Percentiles rank a stretch among this genome's conserved stretches.
phyloP scores from a whole-genome alignment of 2,329 filamentous ascomycete genomes.

The Sordariomycetes sp. region DNA sequence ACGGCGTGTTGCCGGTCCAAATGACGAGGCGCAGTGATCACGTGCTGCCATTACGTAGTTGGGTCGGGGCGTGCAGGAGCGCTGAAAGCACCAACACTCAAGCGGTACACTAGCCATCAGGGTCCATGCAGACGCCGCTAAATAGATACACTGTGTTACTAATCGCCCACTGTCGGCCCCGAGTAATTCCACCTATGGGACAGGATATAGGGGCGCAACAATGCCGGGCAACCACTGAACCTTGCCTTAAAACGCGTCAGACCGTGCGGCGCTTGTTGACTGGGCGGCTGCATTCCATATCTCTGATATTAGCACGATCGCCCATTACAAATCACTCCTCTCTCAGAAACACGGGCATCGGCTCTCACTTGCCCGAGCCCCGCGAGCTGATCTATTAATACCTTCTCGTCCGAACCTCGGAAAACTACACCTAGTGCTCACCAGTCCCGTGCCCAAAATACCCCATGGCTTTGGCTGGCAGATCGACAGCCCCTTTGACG shows the following conservation, averaged over 20 bases:
- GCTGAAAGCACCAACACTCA: background rate
- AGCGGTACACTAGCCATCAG: background rate
- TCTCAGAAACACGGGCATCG: background rate
- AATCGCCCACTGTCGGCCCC: background rate
- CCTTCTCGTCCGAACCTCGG: background rate
- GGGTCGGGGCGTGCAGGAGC: background rate
- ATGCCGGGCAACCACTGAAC: background rate
- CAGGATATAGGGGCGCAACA: background rate
- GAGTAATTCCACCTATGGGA: background rate
- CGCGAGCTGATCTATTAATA: background rate
- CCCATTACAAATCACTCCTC: background rate
- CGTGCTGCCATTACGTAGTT: background rate
- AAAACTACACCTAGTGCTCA: background rate
- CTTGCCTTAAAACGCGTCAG: background rate
- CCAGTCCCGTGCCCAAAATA: background rate
- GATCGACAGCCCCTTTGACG: background rate
- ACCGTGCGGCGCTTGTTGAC: background rate
- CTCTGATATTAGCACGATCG: background rate
- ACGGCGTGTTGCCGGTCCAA: background rate
- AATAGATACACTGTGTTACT: background rate
- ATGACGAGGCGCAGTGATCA: background rate
- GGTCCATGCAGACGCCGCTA: background rate
- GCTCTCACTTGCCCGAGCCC: background rate
- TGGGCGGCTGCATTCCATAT: background rate
- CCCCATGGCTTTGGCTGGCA: background rate